These are phyloP conservation scores for Blastocrithidia nonstop DNA, from an alignment of 208 protist genomes.

Conservation along the genomic window DNA sequence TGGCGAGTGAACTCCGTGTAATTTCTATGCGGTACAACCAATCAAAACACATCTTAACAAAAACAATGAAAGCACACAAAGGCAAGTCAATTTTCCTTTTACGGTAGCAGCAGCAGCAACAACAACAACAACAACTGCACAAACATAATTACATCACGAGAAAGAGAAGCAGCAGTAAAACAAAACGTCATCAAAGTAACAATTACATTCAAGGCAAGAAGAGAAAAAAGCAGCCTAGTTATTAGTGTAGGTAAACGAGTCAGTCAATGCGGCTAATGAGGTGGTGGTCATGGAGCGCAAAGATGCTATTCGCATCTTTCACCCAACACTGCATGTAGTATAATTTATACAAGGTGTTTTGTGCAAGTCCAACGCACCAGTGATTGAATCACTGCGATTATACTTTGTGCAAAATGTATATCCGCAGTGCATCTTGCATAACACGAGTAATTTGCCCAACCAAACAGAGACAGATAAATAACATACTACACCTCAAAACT, in stretches of 20 bases:
- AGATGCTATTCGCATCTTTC: conserved; percentile 28
- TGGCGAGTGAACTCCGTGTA: conserved; percentile 19
- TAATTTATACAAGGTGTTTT: conserved; percentile 1
- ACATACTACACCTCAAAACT: neutral
- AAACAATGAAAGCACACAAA: neutral
- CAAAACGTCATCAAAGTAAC: neutral
- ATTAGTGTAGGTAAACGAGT: too few species aligned
- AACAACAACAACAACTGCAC: neutral
- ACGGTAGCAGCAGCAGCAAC: neutral
- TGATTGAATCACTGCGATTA: neutral
- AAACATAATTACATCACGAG: too few species aligned
- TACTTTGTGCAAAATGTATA: neutral
- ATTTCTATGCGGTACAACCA: conserved; percentile 10
- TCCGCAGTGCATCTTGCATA: neutral
- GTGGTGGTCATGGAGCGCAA: conserved; percentile 11
- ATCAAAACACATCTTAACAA: conserved; percentile 3
- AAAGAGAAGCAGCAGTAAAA: too few species aligned
- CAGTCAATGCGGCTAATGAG: neutral
- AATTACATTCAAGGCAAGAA: neutral
- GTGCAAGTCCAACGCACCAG: neutral
- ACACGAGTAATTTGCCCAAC: neutral
- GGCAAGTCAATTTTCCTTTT: neutral
- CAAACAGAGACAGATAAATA: neutral
- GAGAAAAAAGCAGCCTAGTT: conserved; percentile 7
- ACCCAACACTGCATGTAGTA: conserved; percentile 16